A percentile compares a stretch with the other conserved stretches of the same genome.
These are phyloP conservation scores for Chrysosporium queenslandicum DNA, from an alignment of 2,329 filamentous ascomycete genomes.

Conservation along the genomic window DNA sequence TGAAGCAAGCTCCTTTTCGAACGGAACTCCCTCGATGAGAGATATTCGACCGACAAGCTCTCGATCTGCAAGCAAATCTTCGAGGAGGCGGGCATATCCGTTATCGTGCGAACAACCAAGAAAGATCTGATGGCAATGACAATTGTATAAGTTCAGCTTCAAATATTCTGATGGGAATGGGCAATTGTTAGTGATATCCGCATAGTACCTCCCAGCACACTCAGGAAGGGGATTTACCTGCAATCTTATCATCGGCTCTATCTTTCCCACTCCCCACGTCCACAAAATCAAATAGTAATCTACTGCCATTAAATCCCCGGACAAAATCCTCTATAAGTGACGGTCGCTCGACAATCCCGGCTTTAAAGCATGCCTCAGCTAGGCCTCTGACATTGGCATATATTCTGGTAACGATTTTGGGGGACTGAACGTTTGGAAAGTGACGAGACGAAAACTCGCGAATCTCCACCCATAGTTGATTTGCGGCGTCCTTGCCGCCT, in stretches of 20 bases:
- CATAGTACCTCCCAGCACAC: background rate
- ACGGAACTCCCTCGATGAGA: constrained; percentile 47
- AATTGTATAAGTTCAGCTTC: constrained; percentile 47
- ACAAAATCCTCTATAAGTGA: constrained; percentile 43
- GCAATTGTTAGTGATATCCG: background rate
- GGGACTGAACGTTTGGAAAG: constrained; percentile 34
- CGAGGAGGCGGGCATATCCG: constrained; percentile 45
- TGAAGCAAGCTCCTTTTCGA: constrained; percentile 43
- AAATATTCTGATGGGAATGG: constrained; percentile 40
- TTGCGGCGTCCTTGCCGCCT: constrained; percentile 46
- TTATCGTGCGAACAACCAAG: constrained; percentile 51
- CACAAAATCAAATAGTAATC: constrained; percentile 43
- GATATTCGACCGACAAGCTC: constrained; percentile 42
- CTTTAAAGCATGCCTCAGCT: constrained; percentile 39
- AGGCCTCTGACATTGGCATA: constrained; percentile 47
- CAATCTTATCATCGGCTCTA: constrained; percentile 41
- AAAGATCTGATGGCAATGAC: constrained; percentile 51
- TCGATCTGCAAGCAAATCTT: constrained; percentile 40
- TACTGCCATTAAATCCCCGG: constrained; percentile 46
- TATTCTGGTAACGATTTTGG: constrained; percentile 44
- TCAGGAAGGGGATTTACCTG: constrained; percentile 28
- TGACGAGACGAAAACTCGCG: constrained; percentile 35
- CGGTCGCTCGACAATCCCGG: constrained; percentile 37
- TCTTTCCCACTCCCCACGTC: constrained; percentile 40
- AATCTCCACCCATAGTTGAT: constrained; percentile 38